phyloP scores from a whole-genome alignment of 179 eudicot genomes.

The Vitellaria paradoxa region DNA sequence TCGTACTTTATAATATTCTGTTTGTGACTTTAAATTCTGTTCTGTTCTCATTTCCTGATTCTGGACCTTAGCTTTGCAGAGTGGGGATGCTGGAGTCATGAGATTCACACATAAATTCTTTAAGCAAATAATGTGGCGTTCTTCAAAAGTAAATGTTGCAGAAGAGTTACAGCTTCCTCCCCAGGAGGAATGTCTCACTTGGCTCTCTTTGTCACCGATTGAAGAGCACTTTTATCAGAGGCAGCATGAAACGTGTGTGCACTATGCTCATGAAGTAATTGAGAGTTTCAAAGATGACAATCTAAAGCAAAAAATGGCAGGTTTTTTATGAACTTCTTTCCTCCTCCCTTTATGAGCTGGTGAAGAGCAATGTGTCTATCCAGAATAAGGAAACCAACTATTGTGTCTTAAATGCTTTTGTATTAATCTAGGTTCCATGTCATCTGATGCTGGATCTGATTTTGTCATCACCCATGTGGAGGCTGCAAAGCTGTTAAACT shows the following conservation, averaged over 20 bases:
- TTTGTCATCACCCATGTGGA: conserved; percentile 65
- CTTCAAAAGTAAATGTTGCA: conserved; percentile 74
- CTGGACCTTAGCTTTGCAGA: conserved; percentile 46
- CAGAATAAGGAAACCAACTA: neutral
- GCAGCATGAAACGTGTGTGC: conserved; percentile 90
- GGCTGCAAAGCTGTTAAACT: conserved; percentile 84
- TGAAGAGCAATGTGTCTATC: conserved; percentile 12
- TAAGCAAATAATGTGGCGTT: conserved; percentile 91
- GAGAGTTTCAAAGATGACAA: conserved; percentile 56
- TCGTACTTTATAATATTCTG: neutral
- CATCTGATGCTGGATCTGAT: conserved; percentile 46
- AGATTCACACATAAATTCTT: conserved; percentile 70
- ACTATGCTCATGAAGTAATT: conserved; percentile 74
- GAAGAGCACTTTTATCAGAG: conserved; percentile 94
- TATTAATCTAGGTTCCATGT: conserved; percentile 41
- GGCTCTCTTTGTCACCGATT: conserved; percentile 82
- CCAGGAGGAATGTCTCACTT: conserved; percentile 87
- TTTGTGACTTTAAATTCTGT: neutral
- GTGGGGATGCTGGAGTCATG: conserved; percentile 71
- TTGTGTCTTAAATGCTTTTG: conserved; percentile 5
- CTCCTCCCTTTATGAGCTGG: conserved; percentile 5
- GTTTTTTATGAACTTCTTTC: conserved; percentile 26
- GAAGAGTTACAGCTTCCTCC: conserved; percentile 92
- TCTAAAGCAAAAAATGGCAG: conserved; percentile 43
- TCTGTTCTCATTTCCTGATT: neutral